Conservation (phyloP, 768 basidiomycete species). For the Pulveroboletus sp. region DNA sequence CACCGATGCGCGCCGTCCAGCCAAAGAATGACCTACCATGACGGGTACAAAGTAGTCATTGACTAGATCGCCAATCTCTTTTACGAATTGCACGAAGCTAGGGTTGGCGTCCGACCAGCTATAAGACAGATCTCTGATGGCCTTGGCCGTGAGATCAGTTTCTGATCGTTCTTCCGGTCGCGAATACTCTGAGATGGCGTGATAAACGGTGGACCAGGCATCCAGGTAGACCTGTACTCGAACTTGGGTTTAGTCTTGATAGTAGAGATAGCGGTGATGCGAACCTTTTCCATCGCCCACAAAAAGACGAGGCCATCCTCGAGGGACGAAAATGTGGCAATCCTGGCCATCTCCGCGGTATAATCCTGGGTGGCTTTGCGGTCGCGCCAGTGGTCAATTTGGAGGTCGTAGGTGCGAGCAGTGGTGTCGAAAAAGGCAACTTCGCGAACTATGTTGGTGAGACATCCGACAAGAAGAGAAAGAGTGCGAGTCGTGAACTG, state of each 20-base stretch:
- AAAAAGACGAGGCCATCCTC: conserved; percentile 69
- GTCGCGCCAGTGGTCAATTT: conserved; percentile 46
- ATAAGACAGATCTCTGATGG: conserved; percentile 48
- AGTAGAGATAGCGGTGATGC: not conserved
- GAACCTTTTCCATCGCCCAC: conserved; percentile 79
- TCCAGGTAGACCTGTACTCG: conserved; percentile 59
- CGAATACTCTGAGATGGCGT: conserved; percentile 1
- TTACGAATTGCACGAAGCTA: conserved; percentile 54
- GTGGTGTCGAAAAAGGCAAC: conserved; percentile 60
- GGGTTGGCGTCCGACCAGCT: conserved; percentile 54
- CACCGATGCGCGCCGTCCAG: conserved; percentile 6
- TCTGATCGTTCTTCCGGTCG: not conserved
- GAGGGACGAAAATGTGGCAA: conserved; percentile 42
- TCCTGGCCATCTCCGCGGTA: conserved; percentile 66
- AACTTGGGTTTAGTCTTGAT: not conserved
- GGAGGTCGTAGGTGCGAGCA: conserved; percentile 42
- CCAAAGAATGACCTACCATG: conserved; percentile 30
- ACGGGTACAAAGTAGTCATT: conserved; percentile 36
- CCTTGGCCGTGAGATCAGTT: conserved; percentile 18
- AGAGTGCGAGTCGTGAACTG: conserved; percentile 35
- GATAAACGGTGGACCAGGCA: conserved; percentile 56
- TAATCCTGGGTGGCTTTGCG: conserved; percentile 65
- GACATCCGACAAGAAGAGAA: conserved; percentile 46
- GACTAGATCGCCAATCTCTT: conserved; percentile 46
- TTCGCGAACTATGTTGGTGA: conserved; percentile 58